Base-by-base conservation (phyloP, 2,329 filamentous ascomycete genomes). In the Hypoxylon sp. region DNA sequence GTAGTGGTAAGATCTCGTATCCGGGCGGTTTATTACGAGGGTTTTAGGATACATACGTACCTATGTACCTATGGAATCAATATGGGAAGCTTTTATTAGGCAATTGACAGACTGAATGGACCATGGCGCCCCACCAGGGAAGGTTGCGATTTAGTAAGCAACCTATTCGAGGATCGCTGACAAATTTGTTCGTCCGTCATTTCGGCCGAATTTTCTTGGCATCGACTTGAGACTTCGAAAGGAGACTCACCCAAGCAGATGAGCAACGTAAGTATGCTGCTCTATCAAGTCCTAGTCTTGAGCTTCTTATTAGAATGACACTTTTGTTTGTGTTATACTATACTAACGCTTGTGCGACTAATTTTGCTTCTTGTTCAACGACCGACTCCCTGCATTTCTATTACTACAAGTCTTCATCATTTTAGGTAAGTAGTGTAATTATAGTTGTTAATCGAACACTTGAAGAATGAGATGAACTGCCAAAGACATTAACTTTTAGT, bases 171-270 rank as follows among this genome's bases (percentile, higher is more conserved):
- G 22, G 19, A 8, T 17, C 42, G 71, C 73, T 75, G 67, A 75
- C 72, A 75, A 74, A 74, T 73, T 72, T 63, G 55, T 68, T 65
- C 65, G 61, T 71, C 71, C 69, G 70, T 42, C 6, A 42, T 10
- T 65, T 70, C 70, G 72, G 67, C 58, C 70, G 71, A 66, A 67
- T 33, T 54, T 57, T 26, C 71, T 73, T 71, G 70, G 68, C 68
- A 63, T 64, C 42, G 47, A 56, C 11, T 37, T 65, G 22, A 47
- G 54, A 55, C 53, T 57, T 17, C 59, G 29, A n/a, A 33, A 42
- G 44, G 48, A 42, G 10, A n/a, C 58, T 60, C 59, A 37, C n/a
- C 55, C 6, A 8, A 56, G 3, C 10, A 24, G 42, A 53, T 13
- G 31, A 60, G 17, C 26, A 60, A 14, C 42, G 44, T n/a, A 52